These are phyloP conservation scores for Coniferiporia weirii DNA, from an alignment of 1,284 basidiomycete species.

Conservation along the genomic window DNA sequence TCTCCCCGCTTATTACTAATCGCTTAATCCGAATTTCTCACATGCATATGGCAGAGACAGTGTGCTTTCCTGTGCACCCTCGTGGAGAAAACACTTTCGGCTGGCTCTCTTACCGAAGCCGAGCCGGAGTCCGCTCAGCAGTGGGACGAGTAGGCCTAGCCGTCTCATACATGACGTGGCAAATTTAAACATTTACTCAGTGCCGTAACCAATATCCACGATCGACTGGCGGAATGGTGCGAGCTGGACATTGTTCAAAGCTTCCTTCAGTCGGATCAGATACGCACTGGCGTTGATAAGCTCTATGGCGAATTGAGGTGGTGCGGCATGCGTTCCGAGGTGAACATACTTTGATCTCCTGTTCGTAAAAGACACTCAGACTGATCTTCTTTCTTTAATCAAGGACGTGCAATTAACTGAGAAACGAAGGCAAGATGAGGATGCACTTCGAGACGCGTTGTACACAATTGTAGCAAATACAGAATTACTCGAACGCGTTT, in stretches of 20 bases:
- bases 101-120: not conserved
- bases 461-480: not conserved
- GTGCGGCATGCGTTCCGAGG: not conserved
- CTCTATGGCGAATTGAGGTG: slow-evolving; percentile 2
- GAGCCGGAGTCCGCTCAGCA: not conserved
- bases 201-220: not conserved
- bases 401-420: not conserved
- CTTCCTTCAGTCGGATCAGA: not conserved
- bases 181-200: not conserved
- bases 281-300: not conserved
- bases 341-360: not conserved
- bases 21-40: too few species aligned
- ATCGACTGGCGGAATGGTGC: not conserved
- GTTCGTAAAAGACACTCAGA: not conserved
- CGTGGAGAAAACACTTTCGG: not conserved
- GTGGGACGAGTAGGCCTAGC: slow-evolving; percentile 1
- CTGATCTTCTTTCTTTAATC: not conserved
- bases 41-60: not conserved
- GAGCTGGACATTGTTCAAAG: not conserved
- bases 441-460: not conserved
- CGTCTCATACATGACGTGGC: not conserved
- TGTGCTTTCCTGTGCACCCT: not conserved
- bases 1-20: too few species aligned
- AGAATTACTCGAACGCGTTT: not conserved
- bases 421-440: slow-evolving; percentile 5